These are phyloP conservation scores for Pichia manshurica DNA, from an alignment of 805 yeast genomes.

Conservation along the genomic window DNA sequence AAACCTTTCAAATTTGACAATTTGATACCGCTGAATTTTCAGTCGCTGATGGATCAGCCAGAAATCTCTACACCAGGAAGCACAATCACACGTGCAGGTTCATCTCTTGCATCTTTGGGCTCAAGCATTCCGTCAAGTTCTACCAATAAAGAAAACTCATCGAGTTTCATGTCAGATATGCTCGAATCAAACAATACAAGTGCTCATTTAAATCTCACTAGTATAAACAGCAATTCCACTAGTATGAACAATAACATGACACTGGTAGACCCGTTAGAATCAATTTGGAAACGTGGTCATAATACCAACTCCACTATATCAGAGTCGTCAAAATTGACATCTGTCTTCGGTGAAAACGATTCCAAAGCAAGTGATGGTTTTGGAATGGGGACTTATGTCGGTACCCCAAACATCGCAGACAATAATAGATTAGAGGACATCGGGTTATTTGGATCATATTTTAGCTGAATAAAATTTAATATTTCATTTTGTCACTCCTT, in stretches of 20 bases:
- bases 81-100: background rate
- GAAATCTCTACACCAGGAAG: background rate
- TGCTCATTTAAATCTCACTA: background rate
- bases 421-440: slow-evolving; percentile 2
- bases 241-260: background rate
- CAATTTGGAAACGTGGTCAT: slow-evolving; percentile 16
- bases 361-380: background rate
- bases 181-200: background rate
- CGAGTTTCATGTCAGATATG: background rate
- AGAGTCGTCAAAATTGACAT: background rate
- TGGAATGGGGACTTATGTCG: too few relatives aligned
- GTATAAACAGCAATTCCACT: background rate
- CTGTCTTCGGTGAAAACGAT: background rate
- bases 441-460: slow-evolving; percentile 9
- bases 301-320: background rate
- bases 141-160: background rate
- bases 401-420: background rate
- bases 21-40: slow-evolving; percentile 1
- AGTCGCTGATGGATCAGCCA: background rate
- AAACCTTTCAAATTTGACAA: background rate
- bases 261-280: slow-evolving; percentile 16
- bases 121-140: background rate
- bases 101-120: background rate
- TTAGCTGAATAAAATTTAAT: background rate
- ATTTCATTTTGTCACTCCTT: background rate